A percentile compares a stretch with the other conserved stretches of the same genome.
Evolutionary conservation across 2,329 filamentous ascomycete species (phyloP).

Genomic region (Claviceps maximensis): DNA sequence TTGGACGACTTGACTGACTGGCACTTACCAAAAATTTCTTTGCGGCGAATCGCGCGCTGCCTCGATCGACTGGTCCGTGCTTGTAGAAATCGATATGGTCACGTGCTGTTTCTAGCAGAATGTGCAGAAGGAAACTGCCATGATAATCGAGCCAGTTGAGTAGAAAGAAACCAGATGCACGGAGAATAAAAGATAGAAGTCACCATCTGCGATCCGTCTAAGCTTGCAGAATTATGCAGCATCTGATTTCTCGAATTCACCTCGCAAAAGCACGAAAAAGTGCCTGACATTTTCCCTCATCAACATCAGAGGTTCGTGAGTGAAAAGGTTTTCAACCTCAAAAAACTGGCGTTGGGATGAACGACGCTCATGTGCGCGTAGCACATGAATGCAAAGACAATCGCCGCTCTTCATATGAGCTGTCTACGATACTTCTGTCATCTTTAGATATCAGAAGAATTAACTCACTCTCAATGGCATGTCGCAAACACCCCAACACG

Average conservation of each 20-base stretch:
- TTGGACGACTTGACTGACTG: not conserved
- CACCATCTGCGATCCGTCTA: too few relatives aligned
- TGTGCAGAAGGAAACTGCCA: not conserved
- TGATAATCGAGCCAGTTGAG: constrained; percentile 4
- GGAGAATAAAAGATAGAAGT: too few relatives aligned
- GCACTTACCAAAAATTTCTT: constrained; percentile 6
- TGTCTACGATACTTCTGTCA: not conserved
- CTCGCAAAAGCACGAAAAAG: too few relatives aligned
- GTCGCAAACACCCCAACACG: constrained; percentile 40
- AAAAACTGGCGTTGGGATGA: too few relatives aligned
- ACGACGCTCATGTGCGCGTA: too few relatives aligned
- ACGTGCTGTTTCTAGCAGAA: not conserved
- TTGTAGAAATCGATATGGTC: not conserved
- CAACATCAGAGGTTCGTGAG: too few relatives aligned
- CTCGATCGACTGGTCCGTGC: constrained; percentile 2
- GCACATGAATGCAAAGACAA: too few relatives aligned
- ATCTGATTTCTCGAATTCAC: too few relatives aligned
- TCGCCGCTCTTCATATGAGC: not conserved
- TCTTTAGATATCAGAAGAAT: not conserved
- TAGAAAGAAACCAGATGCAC: not conserved
- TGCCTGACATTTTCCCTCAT: too few relatives aligned
- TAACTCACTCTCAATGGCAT: constrained; percentile 12
- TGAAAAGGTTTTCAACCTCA: too few relatives aligned
- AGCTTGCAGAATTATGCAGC: too few relatives aligned
- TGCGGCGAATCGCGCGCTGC: constrained; percentile 2